These are phyloP conservation scores for Chrysoporthe austroafricana DNA, from an alignment of 2,329 filamentous ascomycete genomes.

Conservation along the genomic window DNA sequence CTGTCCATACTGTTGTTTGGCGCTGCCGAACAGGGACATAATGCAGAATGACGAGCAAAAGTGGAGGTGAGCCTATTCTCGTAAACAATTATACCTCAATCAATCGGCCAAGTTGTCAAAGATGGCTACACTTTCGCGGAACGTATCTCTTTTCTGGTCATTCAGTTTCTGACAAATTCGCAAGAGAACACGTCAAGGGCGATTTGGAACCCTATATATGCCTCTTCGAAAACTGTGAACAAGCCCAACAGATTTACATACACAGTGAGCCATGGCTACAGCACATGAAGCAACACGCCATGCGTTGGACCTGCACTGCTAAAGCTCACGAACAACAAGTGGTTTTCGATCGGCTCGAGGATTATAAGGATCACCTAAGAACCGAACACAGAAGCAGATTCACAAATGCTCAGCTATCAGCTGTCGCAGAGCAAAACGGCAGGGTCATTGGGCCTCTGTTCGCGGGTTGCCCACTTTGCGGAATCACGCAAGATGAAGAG, in stretches of 20 bases:
- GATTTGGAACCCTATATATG: not conserved
- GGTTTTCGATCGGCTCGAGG: not conserved
- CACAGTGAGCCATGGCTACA: not conserved
- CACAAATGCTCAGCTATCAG: not conserved
- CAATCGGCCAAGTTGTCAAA: too few relatives aligned
- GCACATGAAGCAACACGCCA: not conserved
- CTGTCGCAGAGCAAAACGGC: not conserved
- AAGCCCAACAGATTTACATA: not conserved
- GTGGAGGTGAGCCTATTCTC: not conserved
- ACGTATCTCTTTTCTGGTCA: too few relatives aligned
- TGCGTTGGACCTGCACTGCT: not conserved
- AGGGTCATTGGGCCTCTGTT: not conserved
- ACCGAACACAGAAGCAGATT: not conserved
- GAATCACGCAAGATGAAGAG: not conserved
- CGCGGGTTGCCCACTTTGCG: not conserved
- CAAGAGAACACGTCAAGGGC: not conserved
- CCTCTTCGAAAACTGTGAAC: not conserved
- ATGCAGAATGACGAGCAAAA: not conserved
- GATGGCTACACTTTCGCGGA: too few relatives aligned
- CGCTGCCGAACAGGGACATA: not conserved
- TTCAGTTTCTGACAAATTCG: too few relatives aligned
- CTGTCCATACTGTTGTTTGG: not conserved
- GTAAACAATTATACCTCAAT: not conserved
- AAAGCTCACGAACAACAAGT: not conserved
- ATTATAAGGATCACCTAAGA: not conserved